Evolutionary conservation across 2,329 filamentous ascomycete genomes (phyloP), one percentile per base, ranked within the genome.

Genomic region (Xylariaceae sp.): DNA sequence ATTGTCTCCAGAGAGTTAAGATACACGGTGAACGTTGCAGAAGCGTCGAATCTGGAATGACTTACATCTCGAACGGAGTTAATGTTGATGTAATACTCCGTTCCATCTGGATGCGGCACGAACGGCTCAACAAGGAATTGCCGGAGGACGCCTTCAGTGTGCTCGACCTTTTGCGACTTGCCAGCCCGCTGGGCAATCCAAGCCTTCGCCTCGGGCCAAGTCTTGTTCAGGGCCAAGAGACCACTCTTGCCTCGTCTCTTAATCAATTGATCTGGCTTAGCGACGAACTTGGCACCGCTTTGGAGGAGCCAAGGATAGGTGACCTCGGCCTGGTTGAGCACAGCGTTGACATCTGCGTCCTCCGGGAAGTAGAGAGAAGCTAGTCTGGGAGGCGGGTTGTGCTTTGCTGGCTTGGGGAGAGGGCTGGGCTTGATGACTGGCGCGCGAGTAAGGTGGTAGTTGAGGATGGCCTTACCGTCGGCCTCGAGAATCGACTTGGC

Each of bases 31-130:
- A 46, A 41, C 49, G 58, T 48, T 47, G 52, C 34, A 51, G 29
- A 32, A 12, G 39, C 30, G 45, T 51, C 41, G 48, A 57, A 57
- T 47, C 21, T 56, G 26, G 49, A 45, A 53, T 50, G 49, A 85
- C 91, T 85, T 86, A 97, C 94, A 86, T 97, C 94, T 81, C 94
- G 89, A 70, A 96, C 92, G 61, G 94, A 97, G 84, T 96, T 94
- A 81, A 99, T 99, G 86, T 96, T 96, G 81, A 99, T 96, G 79
- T 99, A 99, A 81, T 97, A 97, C 78, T 99, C 94, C 62, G 92
- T 96, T 73, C 91, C 87, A 68, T 91, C 83, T 62, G 92, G 88
- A 77, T 99, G 94, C 68, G 92, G 94, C 60, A 97, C 92, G 71
- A 99, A 97, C 49, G 94, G 94, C 84, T 99, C 94, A 65, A 99